A percentile compares a stretch with the other conserved stretches of the same genome.
These are phyloP conservation scores for Xylogone sp. DNA, from an alignment of 2,329 filamentous ascomycete genomes.

Conservation along the genomic window DNA sequence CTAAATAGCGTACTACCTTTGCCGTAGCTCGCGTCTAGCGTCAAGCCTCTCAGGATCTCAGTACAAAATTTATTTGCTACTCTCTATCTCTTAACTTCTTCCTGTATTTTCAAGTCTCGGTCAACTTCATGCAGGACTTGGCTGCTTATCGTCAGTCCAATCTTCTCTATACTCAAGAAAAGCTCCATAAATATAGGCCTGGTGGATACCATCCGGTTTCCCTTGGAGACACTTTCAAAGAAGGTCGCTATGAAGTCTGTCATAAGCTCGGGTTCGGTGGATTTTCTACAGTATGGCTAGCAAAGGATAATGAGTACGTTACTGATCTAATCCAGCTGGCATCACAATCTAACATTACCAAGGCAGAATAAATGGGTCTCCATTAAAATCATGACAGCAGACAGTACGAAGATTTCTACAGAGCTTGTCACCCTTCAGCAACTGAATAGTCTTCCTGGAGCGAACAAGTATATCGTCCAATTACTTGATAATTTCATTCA, in stretches of 20 bases:
- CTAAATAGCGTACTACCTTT: no score
- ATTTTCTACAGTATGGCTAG: conserved; percentile 43
- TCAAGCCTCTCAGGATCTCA: no score
- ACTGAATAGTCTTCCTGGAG: conserved; percentile 7
- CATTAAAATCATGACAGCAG: conserved; percentile 5
- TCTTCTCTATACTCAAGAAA: conserved; percentile 24
- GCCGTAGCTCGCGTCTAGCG: no score
- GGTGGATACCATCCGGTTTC: conserved; percentile 38
- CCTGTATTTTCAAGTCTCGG: no score
- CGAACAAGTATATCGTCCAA: conserved; percentile 23
- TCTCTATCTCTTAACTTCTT: no score
- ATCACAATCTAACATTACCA: neutral
- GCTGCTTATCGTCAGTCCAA: conserved; percentile 17
- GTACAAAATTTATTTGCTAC: no score
- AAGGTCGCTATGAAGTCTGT: conserved; percentile 37
- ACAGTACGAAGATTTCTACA: neutral
- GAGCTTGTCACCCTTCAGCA: neutral
- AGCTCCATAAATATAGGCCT: conserved; percentile 24
- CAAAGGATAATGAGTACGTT: conserved; percentile 22
- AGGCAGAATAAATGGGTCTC: conserved; percentile 2
- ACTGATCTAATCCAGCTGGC: neutral
- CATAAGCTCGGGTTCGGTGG: conserved; percentile 42
- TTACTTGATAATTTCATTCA: conserved; percentile 28
- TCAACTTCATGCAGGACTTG: conserved; percentile 12
- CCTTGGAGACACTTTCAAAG: conserved; percentile 37